phyloP scores from a whole-genome alignment of 2,329 filamentous ascomycete species.

The Colletotrichum aenigma region DNA sequence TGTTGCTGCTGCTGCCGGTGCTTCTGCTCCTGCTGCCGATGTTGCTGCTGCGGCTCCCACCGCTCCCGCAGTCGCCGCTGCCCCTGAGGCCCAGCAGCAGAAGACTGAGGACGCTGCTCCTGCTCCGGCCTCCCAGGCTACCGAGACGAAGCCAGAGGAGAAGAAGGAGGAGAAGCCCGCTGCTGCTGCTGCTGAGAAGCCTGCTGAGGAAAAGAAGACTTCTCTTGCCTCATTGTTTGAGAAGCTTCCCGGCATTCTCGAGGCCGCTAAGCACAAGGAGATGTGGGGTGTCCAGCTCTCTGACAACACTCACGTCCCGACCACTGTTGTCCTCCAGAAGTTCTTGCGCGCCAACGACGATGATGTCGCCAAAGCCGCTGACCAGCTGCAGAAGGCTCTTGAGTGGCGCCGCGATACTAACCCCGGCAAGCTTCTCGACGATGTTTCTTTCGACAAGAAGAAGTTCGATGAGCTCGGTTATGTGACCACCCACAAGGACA shows the following conservation, averaged over 20 bases:
- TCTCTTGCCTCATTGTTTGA: slow-evolving; percentile 61
- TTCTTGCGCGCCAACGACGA: slow-evolving; percentile 90
- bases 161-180: slow-evolving; percentile 31
- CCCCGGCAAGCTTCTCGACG: slow-evolving; percentile 68
- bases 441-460: slow-evolving; percentile 65
- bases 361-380: slow-evolving; percentile 73
- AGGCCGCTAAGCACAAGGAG: slow-evolving; percentile 68
- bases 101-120: slow-evolving; percentile 2
- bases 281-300: slow-evolving; percentile 84
- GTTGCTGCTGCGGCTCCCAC: slow-evolving; percentile 1
- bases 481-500: slow-evolving; percentile 71
- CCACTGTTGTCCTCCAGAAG: slow-evolving; percentile 87
- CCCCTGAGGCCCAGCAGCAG: slow-evolving; percentile 12
- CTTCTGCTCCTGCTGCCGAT: neutral
- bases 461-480: slow-evolving; percentile 85
- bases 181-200: neutral
- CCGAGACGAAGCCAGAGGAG: neutral
- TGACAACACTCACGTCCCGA: slow-evolving; percentile 67
- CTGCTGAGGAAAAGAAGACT: slow-evolving; percentile 28
- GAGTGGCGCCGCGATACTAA: slow-evolving; percentile 82
- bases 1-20: slow-evolving; percentile 18
- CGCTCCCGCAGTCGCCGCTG: slow-evolving; percentile 27
- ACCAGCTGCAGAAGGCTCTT: slow-evolving; percentile 79
- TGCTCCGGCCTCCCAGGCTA: slow-evolving; percentile 25
- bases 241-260: slow-evolving; percentile 61